phyloP scores from a whole-genome alignment of 2,329 filamentous ascomycete genomes.

The Aspergillus glaucus region DNA sequence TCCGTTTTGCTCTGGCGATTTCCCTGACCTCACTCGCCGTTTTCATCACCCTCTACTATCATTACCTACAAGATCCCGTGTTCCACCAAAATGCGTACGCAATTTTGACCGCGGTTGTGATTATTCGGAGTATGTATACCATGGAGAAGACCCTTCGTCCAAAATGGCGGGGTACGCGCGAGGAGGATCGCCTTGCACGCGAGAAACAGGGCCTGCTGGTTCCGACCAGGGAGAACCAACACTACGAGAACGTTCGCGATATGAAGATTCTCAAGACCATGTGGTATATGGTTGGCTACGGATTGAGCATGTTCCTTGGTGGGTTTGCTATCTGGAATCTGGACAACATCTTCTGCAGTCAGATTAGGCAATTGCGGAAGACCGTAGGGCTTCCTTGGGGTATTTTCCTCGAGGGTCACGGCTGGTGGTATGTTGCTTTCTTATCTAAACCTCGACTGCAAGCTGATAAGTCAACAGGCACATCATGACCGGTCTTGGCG shows the following conservation, averaged over 20 bases:
- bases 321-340: slow-evolving; percentile 74
- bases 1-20: slow-evolving; percentile 52
- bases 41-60: slow-evolving; percentile 75
- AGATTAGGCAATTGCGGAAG: slow-evolving; percentile 59
- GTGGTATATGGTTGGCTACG: slow-evolving; percentile 68
- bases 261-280: slow-evolving; percentile 57
- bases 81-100: slow-evolving; percentile 81
- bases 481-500: slow-evolving; percentile 72
- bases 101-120: slow-evolving; percentile 61
- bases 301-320: slow-evolving; percentile 63
- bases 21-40: slow-evolving; percentile 51
- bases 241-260: slow-evolving; percentile 51
- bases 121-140: slow-evolving; percentile 68
- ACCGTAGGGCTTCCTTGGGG: slow-evolving; percentile 72
- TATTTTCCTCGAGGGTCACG: slow-evolving; percentile 65
- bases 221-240: slow-evolving; percentile 39
- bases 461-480: slow-evolving; percentile 48
- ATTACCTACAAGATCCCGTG: slow-evolving; percentile 70
- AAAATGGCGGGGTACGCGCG: slow-evolving; percentile 45
- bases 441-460: background rate
- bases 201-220: slow-evolving; percentile 31
- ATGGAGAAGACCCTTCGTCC: slow-evolving; percentile 65
- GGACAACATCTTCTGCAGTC: slow-evolving; percentile 69
- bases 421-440: slow-evolving; percentile 55
- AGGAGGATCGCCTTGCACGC: slow-evolving; percentile 39